Evolutionary conservation across 345 rosid genomes (phyloP).

Genomic region (Ricinus communis): DNA sequence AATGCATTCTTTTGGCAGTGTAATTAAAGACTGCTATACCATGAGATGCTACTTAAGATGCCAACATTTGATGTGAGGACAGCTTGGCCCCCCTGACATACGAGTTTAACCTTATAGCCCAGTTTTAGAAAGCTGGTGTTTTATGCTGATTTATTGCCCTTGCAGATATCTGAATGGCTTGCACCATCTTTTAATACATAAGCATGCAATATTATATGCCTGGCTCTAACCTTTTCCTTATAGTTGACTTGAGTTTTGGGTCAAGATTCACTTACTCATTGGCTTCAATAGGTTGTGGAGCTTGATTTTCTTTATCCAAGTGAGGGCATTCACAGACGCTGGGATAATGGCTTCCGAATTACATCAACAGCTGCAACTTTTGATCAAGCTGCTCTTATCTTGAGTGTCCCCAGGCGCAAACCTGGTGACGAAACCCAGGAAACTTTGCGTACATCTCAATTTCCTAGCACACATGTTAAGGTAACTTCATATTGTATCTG

Average conservation of each 20-base stretch:
- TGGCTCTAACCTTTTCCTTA: neutral
- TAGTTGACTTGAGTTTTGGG: neutral
- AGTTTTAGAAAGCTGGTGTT: no score
- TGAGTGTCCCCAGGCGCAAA: constrained; percentile 41
- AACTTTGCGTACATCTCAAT: constrained; percentile 39
- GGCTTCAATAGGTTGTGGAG: constrained; percentile 37
- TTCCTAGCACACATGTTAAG: constrained; percentile 44
- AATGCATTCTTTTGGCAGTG: no score
- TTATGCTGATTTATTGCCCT: no score
- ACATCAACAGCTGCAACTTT: constrained; percentile 40
- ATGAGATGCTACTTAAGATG: no score
- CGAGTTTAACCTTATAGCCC: no score
- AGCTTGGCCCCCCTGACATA: no score
- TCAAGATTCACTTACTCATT: neutral
- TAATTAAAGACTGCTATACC: no score
- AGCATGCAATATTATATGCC: neutral
- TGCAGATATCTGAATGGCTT: no score
- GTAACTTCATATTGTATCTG: constrained; percentile 21
- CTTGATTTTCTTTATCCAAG: constrained; percentile 47
- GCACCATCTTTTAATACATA: no score
- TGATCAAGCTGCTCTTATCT: constrained; percentile 42
- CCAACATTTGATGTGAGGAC: no score
- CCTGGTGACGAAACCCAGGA: constrained; percentile 40
- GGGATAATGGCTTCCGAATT: constrained; percentile 41
- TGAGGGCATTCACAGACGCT: constrained; percentile 43